Base-by-base conservation (phyloP, 2,329 filamentous ascomycete genomes). In the Didymella arachidicola region DNA sequence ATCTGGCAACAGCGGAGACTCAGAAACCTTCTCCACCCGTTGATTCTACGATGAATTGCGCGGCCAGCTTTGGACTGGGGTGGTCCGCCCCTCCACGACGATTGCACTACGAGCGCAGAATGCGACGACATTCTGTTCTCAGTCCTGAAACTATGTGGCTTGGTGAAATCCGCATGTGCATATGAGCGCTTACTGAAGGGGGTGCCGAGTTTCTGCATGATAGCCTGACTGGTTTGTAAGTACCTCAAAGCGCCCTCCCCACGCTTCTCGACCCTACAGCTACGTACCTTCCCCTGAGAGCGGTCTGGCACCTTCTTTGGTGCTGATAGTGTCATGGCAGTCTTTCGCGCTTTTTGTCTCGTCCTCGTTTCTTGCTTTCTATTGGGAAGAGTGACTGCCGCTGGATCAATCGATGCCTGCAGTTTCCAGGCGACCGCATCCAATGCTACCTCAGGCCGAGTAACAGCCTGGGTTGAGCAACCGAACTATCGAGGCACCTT, bases 401-500 rank as follows among this genome's bases (percentile, higher is more conserved):
- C 32, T 34, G 14, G 8, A 6, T 16, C 14, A 12, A 34, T n/a
- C 32, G 16, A 34, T 34, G 32, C 32, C 14, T 34, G 32, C 32
- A 34, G 14, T n/a, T 34, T 34, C 14, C 32, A 34, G 32, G 12
- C 32, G 32, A 16, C 32, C 7, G 32, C 32, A 8, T 34, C 32
- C 32, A 34, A 34, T n/a, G 32, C 12, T 14, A 34, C 32, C 12
- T n/a, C 32, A 34, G 14, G 7, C 32, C 32, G 32, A 2, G 32
- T 34, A 5, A 34, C 4, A 34, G 14, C 32, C 22, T 68, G 65
- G 65, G 57, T 62, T 3, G 47, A 58, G 12, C 58, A 64, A 41
- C 54, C 59, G 5, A 63, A 63, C 29, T 51, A 34, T 39, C 46
- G 63, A 16, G 60, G 61, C 11, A 68, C 60, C 6, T 49, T 64